These are phyloP conservation scores for Colletotrichum kahawae DNA, from an alignment of 2,329 filamentous ascomycete species.

Conservation along the genomic window DNA sequence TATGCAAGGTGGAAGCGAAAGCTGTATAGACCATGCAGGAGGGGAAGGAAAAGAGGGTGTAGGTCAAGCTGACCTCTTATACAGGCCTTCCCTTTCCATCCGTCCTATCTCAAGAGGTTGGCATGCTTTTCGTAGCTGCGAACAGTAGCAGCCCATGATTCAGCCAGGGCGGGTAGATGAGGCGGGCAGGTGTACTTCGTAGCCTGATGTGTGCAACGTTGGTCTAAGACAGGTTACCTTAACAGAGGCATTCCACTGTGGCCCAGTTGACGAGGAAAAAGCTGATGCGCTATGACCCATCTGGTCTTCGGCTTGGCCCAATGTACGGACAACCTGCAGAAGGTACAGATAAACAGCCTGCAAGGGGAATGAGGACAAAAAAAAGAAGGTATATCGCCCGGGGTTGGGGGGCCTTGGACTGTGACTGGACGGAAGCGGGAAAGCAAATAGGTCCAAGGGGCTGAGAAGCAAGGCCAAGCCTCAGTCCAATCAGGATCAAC, in stretches of 20 bases:
- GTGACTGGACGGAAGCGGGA: background rate
- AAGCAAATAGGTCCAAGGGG: background rate
- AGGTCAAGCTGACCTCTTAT: slow-evolving; percentile 1
- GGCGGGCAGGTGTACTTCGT: background rate
- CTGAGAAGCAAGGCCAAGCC: background rate
- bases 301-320: background rate
- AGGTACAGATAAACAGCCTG: background rate
- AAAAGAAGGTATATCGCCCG: background rate
- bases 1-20: background rate
- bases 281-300: background rate
- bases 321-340: background rate
- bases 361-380: background rate
- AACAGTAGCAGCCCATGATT: background rate
- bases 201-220: background rate
- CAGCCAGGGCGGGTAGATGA: background rate
- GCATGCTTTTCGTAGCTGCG: background rate
- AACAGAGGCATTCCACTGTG: background rate
- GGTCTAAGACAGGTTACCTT: background rate
- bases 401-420: background rate
- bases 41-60: background rate
- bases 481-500: background rate
- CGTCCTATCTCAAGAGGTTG: background rate
- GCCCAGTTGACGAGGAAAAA: background rate
- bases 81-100: background rate
- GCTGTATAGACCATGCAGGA: background rate